Base-by-base conservation (phyloP, 768 basidiomycete species). In the Mycena rosella region DNA sequence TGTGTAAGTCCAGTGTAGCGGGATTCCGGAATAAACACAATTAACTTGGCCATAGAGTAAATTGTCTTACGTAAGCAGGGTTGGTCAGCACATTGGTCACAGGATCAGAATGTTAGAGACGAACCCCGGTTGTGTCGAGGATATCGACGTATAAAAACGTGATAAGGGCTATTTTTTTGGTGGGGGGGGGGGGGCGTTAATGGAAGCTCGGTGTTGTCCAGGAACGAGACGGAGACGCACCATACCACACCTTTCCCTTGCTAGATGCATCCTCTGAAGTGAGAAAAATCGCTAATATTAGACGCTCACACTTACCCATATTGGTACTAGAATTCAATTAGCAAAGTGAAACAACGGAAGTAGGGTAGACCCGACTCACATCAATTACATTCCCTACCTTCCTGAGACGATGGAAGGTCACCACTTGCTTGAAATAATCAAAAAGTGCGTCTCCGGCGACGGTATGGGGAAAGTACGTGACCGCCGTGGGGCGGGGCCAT, bases 121-220 rank as follows among this genome's bases (percentile, higher is more conserved):
- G n/a, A n/a, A n/a, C n/a, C n/a, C n/a, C n/a, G n/a, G n/a, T 86
- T 67, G 85, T 86, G 75, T 86, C 85, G 85, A 68, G 60, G 47
- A n/a, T n/a, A 65, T 57, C 93, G 72, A 96, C 94, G 76, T 95
- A 96, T 60, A 96, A 87, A 88, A 96, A 94, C 0, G 94, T 96
- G 75, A 94, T 81, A 29, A 96, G 84, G 8, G 94, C 94, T 26
- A 27, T 22, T 44, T 22, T 34, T 34, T n/a, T n/a, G n/a, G n/a
- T n/a, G n/a, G n/a, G n/a, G n/a, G n/a, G 11, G 11, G 11, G 11
- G 11, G 5, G 38, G 17, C 17, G 38, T 40, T 15, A 18, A 40
- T 8, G 10, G 17, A 15, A 40, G 20, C 3, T 44, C 2, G 42
- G 11, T n/a, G 18, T n/a, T n/a, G n/a, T n/a, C n/a, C n/a, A 22